Base-by-base conservation (phyloP, 2,329 filamentous ascomycete species). In the Fusarium hostae region DNA sequence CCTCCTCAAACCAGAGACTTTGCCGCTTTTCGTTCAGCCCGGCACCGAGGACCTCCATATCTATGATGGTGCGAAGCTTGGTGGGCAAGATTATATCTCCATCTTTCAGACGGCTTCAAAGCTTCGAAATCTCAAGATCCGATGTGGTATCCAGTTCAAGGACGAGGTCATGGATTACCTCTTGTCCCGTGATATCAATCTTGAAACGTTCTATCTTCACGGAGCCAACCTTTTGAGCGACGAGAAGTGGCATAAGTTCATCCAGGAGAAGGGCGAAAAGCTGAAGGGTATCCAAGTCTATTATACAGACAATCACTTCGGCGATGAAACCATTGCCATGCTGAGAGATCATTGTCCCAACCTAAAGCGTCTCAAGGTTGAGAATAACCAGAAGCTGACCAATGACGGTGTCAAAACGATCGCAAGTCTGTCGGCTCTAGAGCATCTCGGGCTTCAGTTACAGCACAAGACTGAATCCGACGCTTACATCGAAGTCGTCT, bases 101-200 rank as follows among this genome's bases (percentile, higher is more conserved):
- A 93, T 97, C 44, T 94, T 98, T 69, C 91, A 94, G 56, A 86
- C 90, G 5, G 90, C 92, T 63, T 90, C 93, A 0, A 86, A 85
- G 9, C 83, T 97, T 59, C 89, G 89, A 75, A 87, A 87, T 45
- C 85, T 98, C 62, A 92, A 94, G 71, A 83, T 97, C 15, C 90
- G 92, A 52, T 95, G 95, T 76, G 94, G 91, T n/a, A 93, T 96
- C 54, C 95, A 97, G 78, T 92, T 98, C 85, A 97, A 97, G 81
- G 92, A 98, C 76, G 86, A 86, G 41, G 92, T 94, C 44, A 87
- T 98, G 80, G 89, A 94, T 57, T 97, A 95, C 79, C 88, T 98
- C 76, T 84, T 93, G 24, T 90, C 90, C 60, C 92, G 93, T 51
- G 87, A 92, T 54, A 87, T 89, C 54, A 81, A 87, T 12, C 84